Evolutionary conservation across 306 rosid species (phyloP), one percentile per base, ranked within the genome.

Genomic region (Lathyrus tuberosus): DNA sequence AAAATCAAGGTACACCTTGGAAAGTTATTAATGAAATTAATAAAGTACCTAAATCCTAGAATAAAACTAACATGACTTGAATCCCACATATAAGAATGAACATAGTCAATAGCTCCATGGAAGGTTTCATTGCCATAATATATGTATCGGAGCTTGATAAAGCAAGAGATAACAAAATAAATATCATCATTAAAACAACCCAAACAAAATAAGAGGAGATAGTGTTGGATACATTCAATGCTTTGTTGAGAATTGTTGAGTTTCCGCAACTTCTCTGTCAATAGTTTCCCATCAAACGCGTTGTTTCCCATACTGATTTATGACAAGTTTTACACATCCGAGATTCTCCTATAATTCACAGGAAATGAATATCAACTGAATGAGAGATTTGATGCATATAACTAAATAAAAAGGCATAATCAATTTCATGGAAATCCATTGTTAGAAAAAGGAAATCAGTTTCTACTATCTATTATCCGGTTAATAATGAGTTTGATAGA

Each of bases 231-330:
- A 92, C 98, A 84, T 78, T 89, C 88, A 77, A 92, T 89, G 89
- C 96, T 86, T 81, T 92, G 98, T 58, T 86, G 96, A 4, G 98
- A 89, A 75, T 79, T 87, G 90, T 87, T 92, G 80, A 92, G 95
- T 71, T 87, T 92, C 26, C 83, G 81, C 82, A 92, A 75, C 77
- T 92, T 89, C 80, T 89, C 96, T 2, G 82, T 20, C 52, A 92
- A 83, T n/a, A 74, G 44, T 79, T 86, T 79, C 43, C 84, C 88
- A 35, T 87, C 89, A 86, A 83, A 92, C 16, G 20, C 79, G 22
- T 83, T 78, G 82, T 59, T 78, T 75, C 83, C 78, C 98, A 92
- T 92, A 40, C 58, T 87, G 87, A 22, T 31, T 61, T 79, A 67
- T 73, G 59, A 31, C 52, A 70, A 78, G 73, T 67, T 79, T 87